These are phyloP conservation scores for Daldinia grandis DNA, from an alignment of 495 filamentous ascomycete genomes.

Conservation along the genomic window DNA sequence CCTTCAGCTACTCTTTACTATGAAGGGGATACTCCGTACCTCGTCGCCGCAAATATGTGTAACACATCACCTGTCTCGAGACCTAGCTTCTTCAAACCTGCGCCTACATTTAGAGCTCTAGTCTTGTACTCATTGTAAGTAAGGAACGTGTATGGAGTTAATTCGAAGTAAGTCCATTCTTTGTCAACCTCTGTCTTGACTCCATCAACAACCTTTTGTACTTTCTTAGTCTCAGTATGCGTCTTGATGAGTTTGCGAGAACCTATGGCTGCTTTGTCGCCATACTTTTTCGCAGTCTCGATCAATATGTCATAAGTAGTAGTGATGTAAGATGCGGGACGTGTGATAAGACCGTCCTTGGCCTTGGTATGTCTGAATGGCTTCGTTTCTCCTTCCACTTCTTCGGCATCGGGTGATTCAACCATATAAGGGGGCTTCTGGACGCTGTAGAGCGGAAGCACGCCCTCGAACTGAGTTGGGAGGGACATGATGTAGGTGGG, in stretches of 20 bases:
- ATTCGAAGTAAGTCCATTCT: conserved; percentile 73
- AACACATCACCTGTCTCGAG: conserved; percentile 58
- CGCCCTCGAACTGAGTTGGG: conserved; percentile 45
- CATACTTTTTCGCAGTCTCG: conserved; percentile 60
- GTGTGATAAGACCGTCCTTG: conserved; percentile 60
- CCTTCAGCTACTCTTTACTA: conserved; percentile 20
- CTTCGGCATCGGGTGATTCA: conserved; percentile 58
- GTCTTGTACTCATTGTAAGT: conserved; percentile 70
- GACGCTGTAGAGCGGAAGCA: conserved; percentile 54
- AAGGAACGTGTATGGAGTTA: conserved; percentile 65
- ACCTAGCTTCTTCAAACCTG: conserved; percentile 66
- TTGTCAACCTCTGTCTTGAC: conserved; percentile 68
- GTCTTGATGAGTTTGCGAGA: conserved; percentile 64
- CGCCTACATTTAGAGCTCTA: conserved; percentile 60
- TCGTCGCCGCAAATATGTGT: conserved; percentile 70
- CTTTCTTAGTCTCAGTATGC: conserved; percentile 70
- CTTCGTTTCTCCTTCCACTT: conserved; percentile 68
- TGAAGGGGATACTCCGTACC: conserved; percentile 39
- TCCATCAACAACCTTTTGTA: conserved; percentile 73
- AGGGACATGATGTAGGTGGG: conserved; percentile 40
- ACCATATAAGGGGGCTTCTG: conserved; percentile 64
- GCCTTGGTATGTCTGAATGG: conserved; percentile 65
- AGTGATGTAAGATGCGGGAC: conserved; percentile 59
- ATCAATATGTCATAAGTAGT: conserved; percentile 69
- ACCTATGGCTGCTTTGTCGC: conserved; percentile 66